Evolutionary conservation across 2,329 filamentous ascomycete species (phyloP), one percentile per base, ranked within the genome.

Genomic region (Microsporum canis): DNA sequence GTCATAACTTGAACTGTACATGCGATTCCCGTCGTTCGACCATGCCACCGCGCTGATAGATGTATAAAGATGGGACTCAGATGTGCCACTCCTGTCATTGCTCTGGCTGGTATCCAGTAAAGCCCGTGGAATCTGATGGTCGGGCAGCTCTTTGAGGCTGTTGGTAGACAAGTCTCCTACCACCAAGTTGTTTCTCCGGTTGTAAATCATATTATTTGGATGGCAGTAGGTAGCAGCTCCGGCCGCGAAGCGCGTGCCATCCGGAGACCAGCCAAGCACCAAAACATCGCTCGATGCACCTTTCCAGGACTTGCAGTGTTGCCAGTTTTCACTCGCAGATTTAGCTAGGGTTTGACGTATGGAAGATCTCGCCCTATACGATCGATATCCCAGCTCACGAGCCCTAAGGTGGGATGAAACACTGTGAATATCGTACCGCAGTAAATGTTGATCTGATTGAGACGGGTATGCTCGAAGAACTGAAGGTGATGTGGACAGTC

Each of bases 281-380:
- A 80, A 75, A 1, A 85, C 77, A 68, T 85, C 84, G 23, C 80
- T 79, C 0, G 82, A 85, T 0, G 82, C 81, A 1, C 82, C 81
- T 63, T 79, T 82, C 75, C 80, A 85, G 12, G 75, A 73, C 58
- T 72, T 75, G 27, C 71, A 75, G 2, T 73, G 72, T 3, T 73
- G 75, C 63, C 14, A 84, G n/a, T 47, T 59, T 38, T 10, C 29
- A 33, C 27, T 43, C 12, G 29, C 38, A 8, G 71, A 31, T 76
- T 70, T 36, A 67, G 34, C 39, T 67, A 29, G 71, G 70, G 34
- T 72, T 67, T 8, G 62, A 29, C 34, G 60, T 59, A 59, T 71
- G 56, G 23, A 63, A 60, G 2, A 57, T 31, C 58, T 55, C n/a
- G 47, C 60, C 38, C 57, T 60, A n/a, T 64, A 61, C 14, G 60